A percentile compares a stretch with the other conserved stretches of the same genome.
These are phyloP conservation scores for Spirogloea muscicola DNA, from an alignment of 139 green algal genomes.

Conservation along the genomic window DNA sequence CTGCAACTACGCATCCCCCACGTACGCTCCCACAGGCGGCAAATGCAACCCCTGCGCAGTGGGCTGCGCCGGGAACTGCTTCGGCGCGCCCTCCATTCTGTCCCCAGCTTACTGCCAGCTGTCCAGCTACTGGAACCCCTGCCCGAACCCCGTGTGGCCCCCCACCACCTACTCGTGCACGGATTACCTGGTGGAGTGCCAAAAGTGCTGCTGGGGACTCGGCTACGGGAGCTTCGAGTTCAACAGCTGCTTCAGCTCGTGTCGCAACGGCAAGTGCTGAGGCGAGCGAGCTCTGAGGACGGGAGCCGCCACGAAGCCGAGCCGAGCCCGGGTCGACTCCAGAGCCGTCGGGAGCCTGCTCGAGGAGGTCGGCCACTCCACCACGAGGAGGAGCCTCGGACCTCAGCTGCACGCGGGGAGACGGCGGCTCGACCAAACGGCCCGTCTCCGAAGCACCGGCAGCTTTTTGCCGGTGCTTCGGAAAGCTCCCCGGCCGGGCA, in stretches of 20 bases:
- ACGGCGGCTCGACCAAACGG: too few relatives aligned
- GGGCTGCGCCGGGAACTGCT: background rate
- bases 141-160: background rate
- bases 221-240: background rate
- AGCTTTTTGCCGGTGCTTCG: too few relatives aligned
- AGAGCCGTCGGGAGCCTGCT: too few relatives aligned
- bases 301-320: too few relatives aligned
- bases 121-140: background rate
- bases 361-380: too few relatives aligned
- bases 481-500: too few relatives aligned
- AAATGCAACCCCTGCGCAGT: conserved; percentile 2
- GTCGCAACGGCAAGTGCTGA: conserved; percentile 16
- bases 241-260: background rate
- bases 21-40: background rate
- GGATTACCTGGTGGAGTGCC: background rate
- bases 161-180: background rate
- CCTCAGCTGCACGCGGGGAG: too few relatives aligned
- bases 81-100: background rate
- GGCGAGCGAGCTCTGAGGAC: too few relatives aligned
- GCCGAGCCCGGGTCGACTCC: too few relatives aligned
- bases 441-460: too few relatives aligned
- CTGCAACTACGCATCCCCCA: conserved; percentile 27
- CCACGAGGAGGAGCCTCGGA: too few relatives aligned
- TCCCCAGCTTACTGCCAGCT: background rate
- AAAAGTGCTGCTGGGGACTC: background rate